Base-by-base conservation (phyloP, 805 yeast species). In the Starmerella floris region DNA sequence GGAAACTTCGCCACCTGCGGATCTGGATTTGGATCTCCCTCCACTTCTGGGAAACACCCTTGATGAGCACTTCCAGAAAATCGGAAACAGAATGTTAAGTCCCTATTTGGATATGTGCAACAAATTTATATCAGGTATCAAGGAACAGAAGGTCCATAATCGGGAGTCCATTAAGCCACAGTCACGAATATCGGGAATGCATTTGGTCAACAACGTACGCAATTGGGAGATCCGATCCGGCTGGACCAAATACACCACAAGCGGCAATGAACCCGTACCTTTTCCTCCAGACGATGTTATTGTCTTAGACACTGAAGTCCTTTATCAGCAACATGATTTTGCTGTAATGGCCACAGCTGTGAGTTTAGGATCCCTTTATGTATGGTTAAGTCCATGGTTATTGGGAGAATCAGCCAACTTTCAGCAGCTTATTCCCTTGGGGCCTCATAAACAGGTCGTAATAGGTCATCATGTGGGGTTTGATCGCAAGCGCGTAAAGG, bases 401-500 rank as follows among this genome's bases (percentile, higher is more conserved):
- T 68, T 80, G 1, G 72, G 71, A 2, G 76, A 73, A 38, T 62
- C 75, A 2, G 62, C 65, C 5, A 52, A 59, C 2, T 55, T 62
- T 17, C 44, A 55, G 6, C 94, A 84, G 52, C 61, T 93, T 41
- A 74, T 93, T 0, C 95, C 97, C 0, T 57, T 88, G 57, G 75
- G 82, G 48, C 66, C 76, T 0, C 58, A 60, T 8, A 67, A 70
- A 5, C 77, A 76, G 49, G 63, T 91, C 5, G 67, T 91, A 2
- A 70, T 93, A 3, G 99, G 99, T 0, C 95, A 84, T 59, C 85
- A 88, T 56, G 79, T 91, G 2, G 77, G 91, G 5, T 91, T 77
- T 56, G 99, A 91, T 60, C 69, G 99, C 35, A 88, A 95, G 1
- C 69, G 94, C 28, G 74, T 88, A 1, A 51, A 65, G 25, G 96